phyloP scores from a whole-genome alignment of 495 filamentous ascomycete species.

The Choiromyces venosus region DNA sequence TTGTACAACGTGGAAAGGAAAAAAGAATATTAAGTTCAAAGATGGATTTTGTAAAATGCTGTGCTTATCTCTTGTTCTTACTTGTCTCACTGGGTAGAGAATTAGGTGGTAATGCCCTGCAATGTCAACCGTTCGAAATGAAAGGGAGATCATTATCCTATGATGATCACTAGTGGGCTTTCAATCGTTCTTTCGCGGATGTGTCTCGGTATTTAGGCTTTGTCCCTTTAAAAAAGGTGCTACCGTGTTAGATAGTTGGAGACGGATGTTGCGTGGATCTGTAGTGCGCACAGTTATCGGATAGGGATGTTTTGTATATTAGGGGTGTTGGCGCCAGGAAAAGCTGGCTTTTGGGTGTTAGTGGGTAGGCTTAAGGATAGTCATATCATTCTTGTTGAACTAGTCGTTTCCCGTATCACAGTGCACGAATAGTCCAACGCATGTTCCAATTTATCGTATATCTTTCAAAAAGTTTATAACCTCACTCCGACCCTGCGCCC shows the following conservation, averaged over 20 bases:
- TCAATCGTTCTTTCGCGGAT: neutral
- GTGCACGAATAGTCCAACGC: neutral
- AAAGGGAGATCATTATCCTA: neutral
- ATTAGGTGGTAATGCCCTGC: neutral
- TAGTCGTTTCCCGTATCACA: neutral
- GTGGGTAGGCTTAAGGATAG: neutral
- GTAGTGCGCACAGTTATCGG: neutral
- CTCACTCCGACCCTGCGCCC: slow-evolving; percentile 46
- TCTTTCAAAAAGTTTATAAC: slow-evolving; percentile 40
- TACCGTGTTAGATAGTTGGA: neutral
- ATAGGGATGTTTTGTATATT: neutral
- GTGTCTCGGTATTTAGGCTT: neutral
- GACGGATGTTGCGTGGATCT: neutral
- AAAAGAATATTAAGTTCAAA: neutral
- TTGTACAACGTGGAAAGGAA: neutral
- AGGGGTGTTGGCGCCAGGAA: neutral
- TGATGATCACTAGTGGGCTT: neutral
- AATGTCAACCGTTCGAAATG: neutral
- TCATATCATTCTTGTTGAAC: neutral
- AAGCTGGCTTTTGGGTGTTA: neutral
- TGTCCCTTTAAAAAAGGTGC: neutral
- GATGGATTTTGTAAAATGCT: neutral
- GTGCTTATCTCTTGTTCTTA: neutral
- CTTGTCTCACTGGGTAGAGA: neutral
- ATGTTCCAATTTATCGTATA: neutral